These are phyloP conservation scores for Asterophora parasitica DNA, from an alignment of 768 basidiomycete genomes.

Conservation along the genomic window DNA sequence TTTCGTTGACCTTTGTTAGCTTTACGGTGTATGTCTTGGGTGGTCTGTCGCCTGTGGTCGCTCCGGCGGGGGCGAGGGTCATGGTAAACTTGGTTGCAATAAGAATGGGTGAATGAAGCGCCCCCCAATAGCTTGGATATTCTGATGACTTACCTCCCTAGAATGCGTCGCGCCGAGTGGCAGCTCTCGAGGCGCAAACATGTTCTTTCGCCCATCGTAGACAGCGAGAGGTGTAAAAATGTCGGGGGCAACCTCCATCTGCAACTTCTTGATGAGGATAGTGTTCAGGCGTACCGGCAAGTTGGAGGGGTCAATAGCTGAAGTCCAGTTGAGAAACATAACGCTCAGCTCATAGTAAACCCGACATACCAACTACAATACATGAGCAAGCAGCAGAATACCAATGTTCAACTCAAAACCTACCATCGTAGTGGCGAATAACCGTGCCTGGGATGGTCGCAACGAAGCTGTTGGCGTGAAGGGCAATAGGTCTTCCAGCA, in stretches of 20 bases:
- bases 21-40: slow-evolving; percentile 51
- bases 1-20: slow-evolving; percentile 52
- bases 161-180: slow-evolving; percentile 6
- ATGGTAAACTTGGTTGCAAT: slow-evolving; percentile 15
- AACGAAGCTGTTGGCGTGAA: slow-evolving; percentile 20
- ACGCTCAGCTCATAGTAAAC: neutral
- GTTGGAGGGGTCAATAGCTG: slow-evolving; percentile 20
- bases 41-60: slow-evolving; percentile 24
- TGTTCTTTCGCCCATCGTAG: slow-evolving; percentile 68
- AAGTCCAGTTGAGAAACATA: neutral
- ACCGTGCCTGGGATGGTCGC: slow-evolving; percentile 11
- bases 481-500: slow-evolving; percentile 22
- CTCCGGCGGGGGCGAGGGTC: slow-evolving; percentile 36
- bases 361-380: slow-evolving; percentile 14
- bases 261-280: slow-evolving; percentile 59
- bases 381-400: neutral
- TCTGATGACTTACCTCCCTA: slow-evolving; percentile 1
- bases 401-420: neutral
- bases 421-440: slow-evolving; percentile 22
- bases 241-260: slow-evolving; percentile 47
- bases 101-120: too few species aligned
- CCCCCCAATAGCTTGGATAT: neutral
- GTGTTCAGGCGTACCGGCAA: slow-evolving; percentile 63
- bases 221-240: slow-evolving; percentile 68
- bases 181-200: slow-evolving; percentile 13